Evolutionary conservation across 2,329 filamentous ascomycete genomes (phyloP), one percentile per base, ranked within the genome.

Genomic region (Paraphoma chrysanthemicola): DNA sequence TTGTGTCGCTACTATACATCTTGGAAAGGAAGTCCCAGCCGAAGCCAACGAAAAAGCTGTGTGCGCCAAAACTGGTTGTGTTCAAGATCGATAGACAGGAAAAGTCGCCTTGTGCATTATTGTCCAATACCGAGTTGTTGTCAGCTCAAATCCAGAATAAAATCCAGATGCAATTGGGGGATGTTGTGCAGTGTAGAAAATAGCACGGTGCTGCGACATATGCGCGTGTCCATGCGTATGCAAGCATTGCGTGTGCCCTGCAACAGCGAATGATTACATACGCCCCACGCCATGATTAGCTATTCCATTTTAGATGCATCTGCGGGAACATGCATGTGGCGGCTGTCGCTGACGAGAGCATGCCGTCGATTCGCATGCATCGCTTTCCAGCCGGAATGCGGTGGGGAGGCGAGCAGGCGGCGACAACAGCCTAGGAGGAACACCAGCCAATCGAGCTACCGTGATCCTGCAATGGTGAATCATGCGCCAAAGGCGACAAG

Each of bases 381-480:
- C 50, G 46, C 54, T 50, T 44, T 51, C 49, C 55, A 64, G 56
- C 64, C 59, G 60, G 61, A 62, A 62, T 44, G 33, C 57, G 55
- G 51, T 57, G 57, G 54, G 59, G 60, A 63, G 33, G 59, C 56
- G 54, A 56, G 41, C n/a, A 58, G 9, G 31, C 47, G 51, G 46
- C 48, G 8, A 30, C 11, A n/a, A 17, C 16, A 54, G 38, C 29
- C 44, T 17, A 48, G 54, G 33, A 54, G 46, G 33, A 42, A 47
- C 47, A 51, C 41, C 52, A 58, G 48, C 60, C 56, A 62, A 60
- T 57, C 56, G 55, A 51, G 54, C 59, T 59, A 66, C 63, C 57
- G 63, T 63, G 64, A 48, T 50, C 56, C 56, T 56, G 57, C 63
- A 60, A 66, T 63, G 48, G 54, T 53, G 57, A 54, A 47, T 57